Evolutionary conservation across 345 rosid species (phyloP), one percentile per base, ranked within the genome.

Genomic region (Ceriops decandra): DNA sequence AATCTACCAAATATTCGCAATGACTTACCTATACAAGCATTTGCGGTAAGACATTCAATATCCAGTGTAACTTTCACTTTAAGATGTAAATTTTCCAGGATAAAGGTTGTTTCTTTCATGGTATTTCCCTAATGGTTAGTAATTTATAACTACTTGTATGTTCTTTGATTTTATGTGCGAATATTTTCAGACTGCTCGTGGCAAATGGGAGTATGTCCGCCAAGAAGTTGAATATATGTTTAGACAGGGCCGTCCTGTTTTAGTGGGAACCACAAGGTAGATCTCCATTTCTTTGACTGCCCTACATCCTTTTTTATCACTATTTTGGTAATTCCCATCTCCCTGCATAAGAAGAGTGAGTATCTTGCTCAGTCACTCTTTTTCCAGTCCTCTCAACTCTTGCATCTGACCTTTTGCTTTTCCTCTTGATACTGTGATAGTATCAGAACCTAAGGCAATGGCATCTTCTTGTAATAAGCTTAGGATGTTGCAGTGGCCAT

Each of bases 201-300:
- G 98, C 57, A 93, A 93, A 84, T 93, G 97, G 97, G 90, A 88
- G 77, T 68, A 86, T 82, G 97, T 73, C 65, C 86, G 96, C 60
- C 90, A 74, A 72, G 98, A 93, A 88, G 95, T 93, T 70, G 90
- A 87, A 78, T 80, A 81, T 83, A 93, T 93, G 96, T 93, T 90
- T 75, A 81, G 88, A 68, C 89, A 85, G 70, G 98, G 98, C 53
- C 93, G 98, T 49, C 98, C 98, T 46, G 93, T 93, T 87, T 86
- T 93, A 80, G 98, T 90, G 66, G 98, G 98, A 70, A 93, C 93
- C 35, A 93, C 98, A 62, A 93, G 98, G 98, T 93, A 73, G 80
- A 28, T 72, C n/a, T 68, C 47, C 38, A 28, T 13, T 27, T 6
- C 53, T 51, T 22, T 16, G 8, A 35, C 58, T 31, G 17, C 17